Base-by-base conservation (phyloP, 2,329 filamentous ascomycete genomes). In the Trichoderma gracile region DNA sequence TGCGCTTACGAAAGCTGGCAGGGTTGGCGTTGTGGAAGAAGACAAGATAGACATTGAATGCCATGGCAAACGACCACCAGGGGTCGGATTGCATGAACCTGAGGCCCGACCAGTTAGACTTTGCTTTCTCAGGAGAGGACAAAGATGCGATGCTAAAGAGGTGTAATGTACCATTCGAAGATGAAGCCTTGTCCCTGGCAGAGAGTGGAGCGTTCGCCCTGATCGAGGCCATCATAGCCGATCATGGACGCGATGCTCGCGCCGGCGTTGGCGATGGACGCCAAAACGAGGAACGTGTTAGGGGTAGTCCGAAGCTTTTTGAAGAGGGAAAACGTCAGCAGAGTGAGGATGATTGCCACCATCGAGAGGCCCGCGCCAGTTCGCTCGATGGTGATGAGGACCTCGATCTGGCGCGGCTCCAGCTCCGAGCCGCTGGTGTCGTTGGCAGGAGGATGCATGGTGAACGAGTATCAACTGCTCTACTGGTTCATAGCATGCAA, bases 11-110 rank as follows among this genome's bases (percentile, higher is more conserved):
- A 71, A 92, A 92, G 58, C 87, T 85, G 1, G 86, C 86, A 0
- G 84, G 83, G 54, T 81, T 81, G 10, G 81, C 82, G 19, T 82
- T 80, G 71, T 79, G 79, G 74, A 86, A 86, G 71, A 87, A 86
- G 46, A 86, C 84, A 56, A 93, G 81, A 72, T 89, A 92, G 63
- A 94, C 91, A 68, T 94, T 94, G 70, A 89, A 81, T 0, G 91
- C 89, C 90, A 94, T 94, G 67, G 89, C 89, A 69, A 92, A 86
- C 0, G 89, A 90, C 89, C 88, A 93, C 77, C 89, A 83, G 0
- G 88, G 86, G 75, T 91, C 89, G 3, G 88, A 88, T 69, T 89
- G 88, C 84, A 90, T 89, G 74, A 91, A 92, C 85, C 88, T 91
- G 49, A 15, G 8, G 12, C 3, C 12, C 19, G 42, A 17, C 10